These are phyloP conservation scores for Ceratocystis cubensis DNA, from an alignment of 2,329 filamentous ascomycete species.

Conservation along the genomic window DNA sequence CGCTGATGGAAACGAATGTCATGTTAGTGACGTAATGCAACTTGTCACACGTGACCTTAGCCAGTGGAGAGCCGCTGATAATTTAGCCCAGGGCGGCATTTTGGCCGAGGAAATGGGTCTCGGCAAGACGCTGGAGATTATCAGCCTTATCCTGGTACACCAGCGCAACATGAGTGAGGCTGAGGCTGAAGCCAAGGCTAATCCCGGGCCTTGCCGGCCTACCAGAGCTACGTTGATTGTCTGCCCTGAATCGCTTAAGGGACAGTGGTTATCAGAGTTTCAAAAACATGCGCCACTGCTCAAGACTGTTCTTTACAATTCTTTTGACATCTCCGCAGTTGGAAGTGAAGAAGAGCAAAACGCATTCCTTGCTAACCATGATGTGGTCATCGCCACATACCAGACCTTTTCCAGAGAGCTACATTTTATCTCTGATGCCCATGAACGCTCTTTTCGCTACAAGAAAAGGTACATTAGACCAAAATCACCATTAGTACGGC, in stretches of 20 bases:
- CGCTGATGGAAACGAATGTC: conserved; percentile 31
- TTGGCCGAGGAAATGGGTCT: conserved; percentile 74
- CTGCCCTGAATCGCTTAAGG: conserved; percentile 41
- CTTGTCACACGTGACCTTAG: conserved; percentile 39
- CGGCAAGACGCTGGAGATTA: conserved; percentile 66
- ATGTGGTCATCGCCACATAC: conserved; percentile 54
- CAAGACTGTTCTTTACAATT: conserved; percentile 44
- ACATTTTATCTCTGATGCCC: conserved; percentile 58
- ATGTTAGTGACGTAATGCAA: conserved; percentile 52
- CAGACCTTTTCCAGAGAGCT: conserved; percentile 66
- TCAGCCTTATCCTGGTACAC: conserved; percentile 57
- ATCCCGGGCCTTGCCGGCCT: conserved; percentile 35
- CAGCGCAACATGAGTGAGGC: conserved; percentile 17
- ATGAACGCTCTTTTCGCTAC: conserved; percentile 54
- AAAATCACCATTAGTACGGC: conserved; percentile 63
- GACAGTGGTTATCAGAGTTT: conserved; percentile 52
- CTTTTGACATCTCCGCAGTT: conserved; percentile 27
- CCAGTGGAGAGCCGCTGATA: conserved; percentile 34
- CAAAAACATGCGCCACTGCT: conserved; percentile 45
- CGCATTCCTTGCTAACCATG: conserved; percentile 36
- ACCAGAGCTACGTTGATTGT: conserved; percentile 50
- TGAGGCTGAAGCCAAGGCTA: conserved; percentile 25
- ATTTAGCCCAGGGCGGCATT: conserved; percentile 46
- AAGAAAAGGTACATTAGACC: conserved; percentile 52
- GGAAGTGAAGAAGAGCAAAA: conserved; percentile 31